phyloP scores from a whole-genome alignment of 2,329 filamentous ascomycete species.

The Penicillium sp. region DNA sequence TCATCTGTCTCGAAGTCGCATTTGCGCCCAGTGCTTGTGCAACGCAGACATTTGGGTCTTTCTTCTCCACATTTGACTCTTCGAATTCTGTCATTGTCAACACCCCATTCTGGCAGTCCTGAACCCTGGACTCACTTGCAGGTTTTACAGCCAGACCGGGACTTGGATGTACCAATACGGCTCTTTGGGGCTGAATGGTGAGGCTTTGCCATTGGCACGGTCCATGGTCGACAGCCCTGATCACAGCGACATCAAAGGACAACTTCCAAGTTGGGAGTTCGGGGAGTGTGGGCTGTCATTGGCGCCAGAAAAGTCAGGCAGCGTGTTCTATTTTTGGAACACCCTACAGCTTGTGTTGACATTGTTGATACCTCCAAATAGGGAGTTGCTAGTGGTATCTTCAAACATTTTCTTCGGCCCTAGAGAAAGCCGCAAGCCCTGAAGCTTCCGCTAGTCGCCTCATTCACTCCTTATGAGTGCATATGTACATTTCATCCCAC shows the following conservation, averaged over 20 bases:
- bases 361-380: too few species aligned
- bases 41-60: conserved; percentile 35
- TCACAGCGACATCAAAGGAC: too few species aligned
- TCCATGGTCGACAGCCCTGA: background rate
- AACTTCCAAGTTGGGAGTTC: too few species aligned
- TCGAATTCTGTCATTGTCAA: conserved; percentile 27
- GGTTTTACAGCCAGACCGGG: conserved; percentile 29
- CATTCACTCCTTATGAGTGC: too few species aligned
- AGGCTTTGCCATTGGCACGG: background rate
- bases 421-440: too few species aligned
- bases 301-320: too few species aligned
- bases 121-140: conserved; percentile 30
- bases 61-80: conserved; percentile 39
- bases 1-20: conserved; percentile 32
- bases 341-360: too few species aligned
- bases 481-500: background rate
- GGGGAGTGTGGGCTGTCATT: too few species aligned
- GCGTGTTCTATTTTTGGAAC: too few species aligned
- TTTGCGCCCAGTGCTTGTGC: conserved; percentile 32
- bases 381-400: too few species aligned
- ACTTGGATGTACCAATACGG: background rate
- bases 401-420: too few species aligned
- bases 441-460: too few species aligned
- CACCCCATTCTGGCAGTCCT: background rate
- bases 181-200: background rate